These are phyloP conservation scores for Phlyctochytrium arcticum DNA, from an alignment of 192 early-diverging fungal genomes.

Conservation along the genomic window DNA sequence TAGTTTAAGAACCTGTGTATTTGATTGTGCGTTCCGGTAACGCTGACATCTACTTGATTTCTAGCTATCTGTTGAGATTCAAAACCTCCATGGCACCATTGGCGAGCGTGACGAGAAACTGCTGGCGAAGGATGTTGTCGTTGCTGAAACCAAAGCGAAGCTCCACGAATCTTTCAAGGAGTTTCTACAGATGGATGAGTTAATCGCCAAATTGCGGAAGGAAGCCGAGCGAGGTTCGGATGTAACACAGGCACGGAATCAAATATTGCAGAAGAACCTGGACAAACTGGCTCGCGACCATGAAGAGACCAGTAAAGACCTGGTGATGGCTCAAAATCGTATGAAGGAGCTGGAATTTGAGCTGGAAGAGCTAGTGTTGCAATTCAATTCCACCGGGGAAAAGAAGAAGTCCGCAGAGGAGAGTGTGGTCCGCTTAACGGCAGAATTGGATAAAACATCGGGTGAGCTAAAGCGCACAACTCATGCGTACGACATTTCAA, in stretches of 20 bases:
- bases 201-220: slow-evolving; percentile 37
- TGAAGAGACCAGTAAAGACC: slow-evolving; percentile 43
- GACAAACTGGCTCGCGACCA: slow-evolving; percentile 52
- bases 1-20: no score
- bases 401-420: slow-evolving; percentile 35
- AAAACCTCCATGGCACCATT: slow-evolving; percentile 26
- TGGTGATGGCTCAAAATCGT: slow-evolving; percentile 28
- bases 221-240: slow-evolving; percentile 52
- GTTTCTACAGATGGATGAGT: slow-evolving; percentile 48
- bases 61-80: slow-evolving; percentile 37
- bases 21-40: no score
- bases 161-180: slow-evolving; percentile 51
- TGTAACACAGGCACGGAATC: slow-evolving; percentile 39
- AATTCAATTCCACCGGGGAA: slow-evolving; percentile 50
- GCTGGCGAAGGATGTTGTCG: no score
- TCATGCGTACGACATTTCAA: slow-evolving; percentile 18
- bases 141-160: slow-evolving; percentile 41
- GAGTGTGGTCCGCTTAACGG: slow-evolving; percentile 25
- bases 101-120: no score
- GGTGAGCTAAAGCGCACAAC: slow-evolving; percentile 24
- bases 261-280: slow-evolving; percentile 47
- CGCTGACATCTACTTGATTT: neutral
- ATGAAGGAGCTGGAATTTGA: slow-evolving; percentile 53
- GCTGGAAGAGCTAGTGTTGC: slow-evolving; percentile 43
- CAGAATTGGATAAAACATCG: slow-evolving; percentile 33